Conservation (phyloP, 371 early-diverging fungal genomes). For the Mucor plumbeus region DNA sequence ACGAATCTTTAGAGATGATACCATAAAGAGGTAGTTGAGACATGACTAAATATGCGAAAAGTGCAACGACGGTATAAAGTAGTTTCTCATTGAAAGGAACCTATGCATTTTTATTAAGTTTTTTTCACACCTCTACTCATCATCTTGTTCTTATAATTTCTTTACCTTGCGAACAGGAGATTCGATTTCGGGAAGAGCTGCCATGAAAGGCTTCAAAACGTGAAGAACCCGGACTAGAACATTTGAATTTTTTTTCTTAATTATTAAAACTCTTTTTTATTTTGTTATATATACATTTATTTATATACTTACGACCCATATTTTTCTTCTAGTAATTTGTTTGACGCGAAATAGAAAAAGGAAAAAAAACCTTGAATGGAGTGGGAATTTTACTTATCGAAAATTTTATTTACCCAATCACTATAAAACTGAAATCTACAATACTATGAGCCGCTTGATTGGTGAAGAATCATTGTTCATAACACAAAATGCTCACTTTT, state of each 20-base stretch:
- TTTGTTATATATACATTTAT: too few species aligned
- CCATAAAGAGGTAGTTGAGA: slow-evolving; percentile 99
- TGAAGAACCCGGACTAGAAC: slow-evolving; percentile 92
- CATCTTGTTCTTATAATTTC: slow-evolving; percentile 18
- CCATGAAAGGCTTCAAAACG: slow-evolving; percentile 98
- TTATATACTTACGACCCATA: slow-evolving; percentile 31
- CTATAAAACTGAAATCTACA: background rate
- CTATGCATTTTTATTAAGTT: slow-evolving; percentile 40
- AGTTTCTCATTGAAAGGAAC: slow-evolving; percentile 98
- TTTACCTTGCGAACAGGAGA: slow-evolving; percentile 96
- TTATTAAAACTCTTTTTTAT: background rate
- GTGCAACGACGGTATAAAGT: slow-evolving; percentile 98
- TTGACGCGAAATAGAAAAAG: slow-evolving; percentile 20
- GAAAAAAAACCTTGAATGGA: slow-evolving; percentile 13
- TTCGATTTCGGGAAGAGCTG: slow-evolving; percentile 97
- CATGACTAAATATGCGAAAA: slow-evolving; percentile 98
- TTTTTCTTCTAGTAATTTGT: slow-evolving; percentile 3
- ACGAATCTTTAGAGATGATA: slow-evolving; percentile 97
- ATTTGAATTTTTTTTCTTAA: background rate
- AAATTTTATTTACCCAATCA: background rate
- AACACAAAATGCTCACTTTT: background rate
- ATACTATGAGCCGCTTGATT: slow-evolving; percentile 2
- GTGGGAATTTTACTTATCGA: slow-evolving; percentile 1
- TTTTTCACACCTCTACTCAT: background rate
- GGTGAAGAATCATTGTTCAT: slow-evolving; percentile 1